Evolutionary conservation across 352 stramenopile species (phyloP).

Genomic region (Pythium phragmiticola): DNA sequence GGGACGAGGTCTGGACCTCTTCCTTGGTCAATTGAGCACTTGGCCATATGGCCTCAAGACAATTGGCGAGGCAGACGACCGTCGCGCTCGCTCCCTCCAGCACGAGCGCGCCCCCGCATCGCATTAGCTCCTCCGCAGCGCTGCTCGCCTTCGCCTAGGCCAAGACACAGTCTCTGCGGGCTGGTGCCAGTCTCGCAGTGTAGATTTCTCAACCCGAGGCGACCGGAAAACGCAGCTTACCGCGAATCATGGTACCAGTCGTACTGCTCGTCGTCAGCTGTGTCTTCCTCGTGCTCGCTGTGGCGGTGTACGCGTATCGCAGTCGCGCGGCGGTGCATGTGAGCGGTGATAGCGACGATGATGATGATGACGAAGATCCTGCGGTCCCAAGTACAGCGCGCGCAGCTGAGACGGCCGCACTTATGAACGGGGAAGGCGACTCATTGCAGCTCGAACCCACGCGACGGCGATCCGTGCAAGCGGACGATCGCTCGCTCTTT

Average conservation of each 20-base stretch:
- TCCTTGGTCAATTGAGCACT: constrained; percentile 1
- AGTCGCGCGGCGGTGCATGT: constrained; percentile 3
- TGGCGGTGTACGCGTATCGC: constrained; percentile 7
- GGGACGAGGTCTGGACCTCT: not conserved
- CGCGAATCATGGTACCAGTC: constrained; percentile 13
- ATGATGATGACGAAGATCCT: constrained; percentile 22
- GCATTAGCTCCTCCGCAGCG: not conserved
- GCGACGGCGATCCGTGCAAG: not conserved
- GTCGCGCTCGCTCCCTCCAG: not conserved
- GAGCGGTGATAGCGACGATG: constrained; percentile 16
- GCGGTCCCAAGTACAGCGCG: not conserved
- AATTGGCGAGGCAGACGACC: not conserved
- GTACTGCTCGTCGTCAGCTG: constrained; percentile 7
- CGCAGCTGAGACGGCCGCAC: constrained; percentile 14
- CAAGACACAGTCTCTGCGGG: not conserved
- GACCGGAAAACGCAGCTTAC: not conserved
- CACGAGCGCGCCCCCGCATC: not conserved
- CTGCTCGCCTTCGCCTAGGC: not conserved
- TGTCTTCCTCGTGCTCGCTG: constrained; percentile 6
- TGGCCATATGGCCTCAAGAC: constrained; percentile 9
- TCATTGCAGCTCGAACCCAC: not conserved
- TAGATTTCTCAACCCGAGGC: not conserved
- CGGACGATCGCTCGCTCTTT: not conserved
- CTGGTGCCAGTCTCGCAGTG: not conserved
- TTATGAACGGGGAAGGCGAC: constrained; percentile 15